Conservation (phyloP, 805 yeast species). For the Lipomyces yamanashiensis region DNA sequence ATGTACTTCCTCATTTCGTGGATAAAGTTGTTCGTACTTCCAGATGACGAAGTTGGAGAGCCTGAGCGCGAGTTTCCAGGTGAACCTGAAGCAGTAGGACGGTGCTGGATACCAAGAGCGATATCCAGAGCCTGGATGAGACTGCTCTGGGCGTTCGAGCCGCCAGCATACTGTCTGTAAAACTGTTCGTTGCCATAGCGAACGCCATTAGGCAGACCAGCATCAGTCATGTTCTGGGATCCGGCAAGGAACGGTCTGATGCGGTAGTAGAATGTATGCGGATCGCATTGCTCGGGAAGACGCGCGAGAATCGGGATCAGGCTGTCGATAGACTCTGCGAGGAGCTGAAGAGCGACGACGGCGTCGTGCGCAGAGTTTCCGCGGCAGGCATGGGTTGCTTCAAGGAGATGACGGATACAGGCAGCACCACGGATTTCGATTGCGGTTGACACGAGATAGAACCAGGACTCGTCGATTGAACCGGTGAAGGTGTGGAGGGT, state of each 20-base stretch:
- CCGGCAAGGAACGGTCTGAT: slow-evolving; percentile 92
- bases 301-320: slow-evolving; percentile 73
- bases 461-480: slow-evolving; percentile 90
- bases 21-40: slow-evolving; percentile 57
- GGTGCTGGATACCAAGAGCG: slow-evolving; percentile 74
- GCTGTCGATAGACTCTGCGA: slow-evolving; percentile 77
- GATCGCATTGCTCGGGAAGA: slow-evolving; percentile 95
- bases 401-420: slow-evolving; percentile 67
- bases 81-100: slow-evolving; percentile 53
- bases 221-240: slow-evolving; percentile 88
- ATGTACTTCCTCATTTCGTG: slow-evolving; percentile 84
- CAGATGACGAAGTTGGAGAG: slow-evolving; percentile 52
- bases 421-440: slow-evolving; percentile 83
- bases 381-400: slow-evolving; percentile 63
- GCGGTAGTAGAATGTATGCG: slow-evolving; percentile 84
- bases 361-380: slow-evolving; percentile 52
- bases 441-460: slow-evolving; percentile 82
- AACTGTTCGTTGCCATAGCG: slow-evolving; percentile 58
- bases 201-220: slow-evolving; percentile 80
- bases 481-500: slow-evolving; percentile 88
- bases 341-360: slow-evolving; percentile 55
- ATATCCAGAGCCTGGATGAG: slow-evolving; percentile 85
- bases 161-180: slow-evolving; percentile 61
- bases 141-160: slow-evolving; percentile 92
- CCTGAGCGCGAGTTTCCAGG: slow-evolving; percentile 8